These are phyloP conservation scores for Taphrina wiesneri DNA, from an alignment of 1,139 yeast species.

Conservation along the genomic window DNA sequence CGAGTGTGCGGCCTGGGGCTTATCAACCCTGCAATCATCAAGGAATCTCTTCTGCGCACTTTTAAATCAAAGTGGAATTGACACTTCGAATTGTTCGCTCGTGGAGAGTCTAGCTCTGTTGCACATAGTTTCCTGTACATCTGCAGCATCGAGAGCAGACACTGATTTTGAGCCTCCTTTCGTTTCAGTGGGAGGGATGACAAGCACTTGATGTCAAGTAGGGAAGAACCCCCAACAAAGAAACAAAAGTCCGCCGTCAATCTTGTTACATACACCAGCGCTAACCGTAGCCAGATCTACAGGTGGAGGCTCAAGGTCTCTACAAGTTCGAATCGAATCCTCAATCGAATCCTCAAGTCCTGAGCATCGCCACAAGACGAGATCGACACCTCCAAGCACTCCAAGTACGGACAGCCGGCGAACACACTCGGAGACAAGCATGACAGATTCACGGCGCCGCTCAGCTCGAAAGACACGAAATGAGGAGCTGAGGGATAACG, in stretches of 20 bases:
- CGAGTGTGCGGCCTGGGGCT: too few species aligned
- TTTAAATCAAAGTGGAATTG: too few species aligned
- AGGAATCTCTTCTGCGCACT: neutral
- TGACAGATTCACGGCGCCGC: conserved; percentile 23
- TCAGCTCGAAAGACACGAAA: conserved; percentile 28
- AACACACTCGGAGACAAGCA: neutral
- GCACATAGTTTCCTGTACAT: too few species aligned
- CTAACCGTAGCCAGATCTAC: neutral
- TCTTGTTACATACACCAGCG: neutral
- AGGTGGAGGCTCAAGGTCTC: neutral
- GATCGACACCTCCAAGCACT: neutral
- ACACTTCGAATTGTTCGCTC: too few species aligned
- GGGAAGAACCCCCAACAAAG: conserved; percentile 11
- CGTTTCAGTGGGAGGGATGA: neutral
- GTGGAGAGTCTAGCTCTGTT: too few species aligned
- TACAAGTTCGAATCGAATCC: neutral
- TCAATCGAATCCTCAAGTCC: neutral
- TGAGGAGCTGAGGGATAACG: conserved; percentile 18
- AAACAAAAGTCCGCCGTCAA: neutral
- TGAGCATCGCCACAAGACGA: neutral
- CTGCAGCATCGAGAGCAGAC: too few species aligned
- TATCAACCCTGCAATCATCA: neutral
- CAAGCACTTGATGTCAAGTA: conserved; percentile 11
- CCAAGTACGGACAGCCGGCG: neutral
- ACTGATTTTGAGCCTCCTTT: neutral